Base-by-base conservation (phyloP, 2,329 filamentous ascomycete species). In the Talaromyces sp. region DNA sequence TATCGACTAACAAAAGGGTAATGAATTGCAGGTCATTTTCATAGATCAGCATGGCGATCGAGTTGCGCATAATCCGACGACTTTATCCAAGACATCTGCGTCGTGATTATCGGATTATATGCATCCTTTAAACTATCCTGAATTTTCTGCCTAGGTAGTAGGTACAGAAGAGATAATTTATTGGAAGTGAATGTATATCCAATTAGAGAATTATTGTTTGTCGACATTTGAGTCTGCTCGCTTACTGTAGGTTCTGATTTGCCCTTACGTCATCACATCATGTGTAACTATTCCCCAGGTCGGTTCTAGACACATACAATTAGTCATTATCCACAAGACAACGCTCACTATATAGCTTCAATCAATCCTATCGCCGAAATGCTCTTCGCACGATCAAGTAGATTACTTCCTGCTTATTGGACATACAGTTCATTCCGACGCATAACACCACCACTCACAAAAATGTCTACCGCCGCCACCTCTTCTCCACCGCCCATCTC, bases 11-110 rank as follows among this genome's bases (percentile, higher is more conserved):
- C 22, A 9, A 9, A 5, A 28, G 25, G 25, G 25, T 28, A 28
- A 28, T 28, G 25, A 7, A 28, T n/a, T 15, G n/a, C 11, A 67
- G 66, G 63, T 67, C 21, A 64, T 70, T 43, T 67, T 64, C 37
- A 60, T 48, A 7, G 64, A 69, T 37, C 67, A 69, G 51, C 65
- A 70, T 45, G 65, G 65, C n/a, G 64, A 69, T 33, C 59, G 56
- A 22, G 65, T 69, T 13, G 63, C 64, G 22, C 67, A 68, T 48
- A 64, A 65, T 53, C 68, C 67, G 2, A 61, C 43, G 17, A 64
- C 63, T 13, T 37, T 67, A 37, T 61, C 61, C 52, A 69, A 66
- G 59, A 60, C 57, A 33, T 59, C 57, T 35, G 11, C 31, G 10
- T 46, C 8, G 53, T 48, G 19, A 36, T 28, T 13, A 19, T 28